phyloP scores from a whole-genome alignment of 139 green algal genomes.

The Picochlorum sp. region DNA sequence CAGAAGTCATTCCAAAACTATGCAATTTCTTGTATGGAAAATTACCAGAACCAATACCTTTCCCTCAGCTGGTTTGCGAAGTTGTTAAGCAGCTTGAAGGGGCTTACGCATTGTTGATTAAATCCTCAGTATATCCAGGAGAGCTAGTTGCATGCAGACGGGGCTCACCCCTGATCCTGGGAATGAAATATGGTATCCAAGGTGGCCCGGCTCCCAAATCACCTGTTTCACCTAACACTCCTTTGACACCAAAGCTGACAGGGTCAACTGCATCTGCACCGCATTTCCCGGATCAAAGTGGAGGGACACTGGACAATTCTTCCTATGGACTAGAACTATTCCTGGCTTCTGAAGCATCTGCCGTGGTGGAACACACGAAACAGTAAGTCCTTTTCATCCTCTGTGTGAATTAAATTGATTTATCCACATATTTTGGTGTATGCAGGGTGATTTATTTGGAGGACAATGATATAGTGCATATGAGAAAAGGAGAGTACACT shows the following conservation, averaged over 20 bases:
- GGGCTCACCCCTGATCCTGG: slow-evolving; percentile 87
- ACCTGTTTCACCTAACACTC: slow-evolving; percentile 21
- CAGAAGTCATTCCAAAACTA: slow-evolving; percentile 95
- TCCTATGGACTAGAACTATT: slow-evolving; percentile 65
- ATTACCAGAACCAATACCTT: slow-evolving; percentile 44
- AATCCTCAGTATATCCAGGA: slow-evolving; percentile 86
- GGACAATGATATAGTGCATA: slow-evolving; percentile 91
- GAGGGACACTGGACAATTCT: neutral
- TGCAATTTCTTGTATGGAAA: slow-evolving; percentile 76
- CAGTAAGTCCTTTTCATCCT: slow-evolving; percentile 22
- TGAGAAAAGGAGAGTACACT: slow-evolving; percentile 48
- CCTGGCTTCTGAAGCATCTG: slow-evolving; percentile 76
- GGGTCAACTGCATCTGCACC: slow-evolving; percentile 23
- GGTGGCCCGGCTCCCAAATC: slow-evolving; percentile 10
- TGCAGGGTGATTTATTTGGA: slow-evolving; percentile 78
- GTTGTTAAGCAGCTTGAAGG: slow-evolving; percentile 94
- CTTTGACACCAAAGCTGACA: slow-evolving; percentile 30
- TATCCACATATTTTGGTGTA: slow-evolving; percentile 12
- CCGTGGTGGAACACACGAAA: slow-evolving; percentile 95
- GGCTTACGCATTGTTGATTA: slow-evolving; percentile 94
- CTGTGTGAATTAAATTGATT: neutral
- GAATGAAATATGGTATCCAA: slow-evolving; percentile 57
- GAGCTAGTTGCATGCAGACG: slow-evolving; percentile 95
- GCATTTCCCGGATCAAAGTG: neutral
- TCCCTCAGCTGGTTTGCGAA: slow-evolving; percentile 85